Evolutionary conservation across 2,329 filamentous ascomycete species (phyloP).

Genomic region (Grosmannia huntii): DNA sequence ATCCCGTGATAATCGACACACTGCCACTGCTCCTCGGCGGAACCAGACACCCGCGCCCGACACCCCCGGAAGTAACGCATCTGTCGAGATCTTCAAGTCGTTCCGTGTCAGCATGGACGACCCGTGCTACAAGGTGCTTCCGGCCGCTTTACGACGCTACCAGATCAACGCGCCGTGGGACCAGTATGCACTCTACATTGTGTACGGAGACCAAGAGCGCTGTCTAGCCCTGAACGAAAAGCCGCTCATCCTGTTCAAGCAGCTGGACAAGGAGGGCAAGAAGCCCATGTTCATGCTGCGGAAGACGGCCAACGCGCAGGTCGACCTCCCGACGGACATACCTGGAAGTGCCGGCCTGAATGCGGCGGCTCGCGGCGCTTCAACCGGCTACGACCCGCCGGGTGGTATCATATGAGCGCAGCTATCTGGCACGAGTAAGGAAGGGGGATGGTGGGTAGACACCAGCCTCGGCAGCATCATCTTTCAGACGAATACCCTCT

Average conservation of each 20-base stretch:
- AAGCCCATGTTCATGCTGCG: slow-evolving; percentile 99
- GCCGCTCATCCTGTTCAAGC: slow-evolving; percentile 91
- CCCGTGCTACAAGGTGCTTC: slow-evolving; percentile 92
- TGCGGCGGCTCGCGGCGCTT: slow-evolving; percentile 28
- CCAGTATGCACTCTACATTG: slow-evolving; percentile 94
- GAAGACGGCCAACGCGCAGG: slow-evolving; percentile 43
- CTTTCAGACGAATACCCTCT: neutral
- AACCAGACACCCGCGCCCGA: slow-evolving; percentile 51
- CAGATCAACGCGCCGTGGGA: slow-evolving; percentile 97
- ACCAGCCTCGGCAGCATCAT: no score
- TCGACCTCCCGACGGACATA: slow-evolving; percentile 29
- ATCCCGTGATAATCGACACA: slow-evolving; percentile 21
- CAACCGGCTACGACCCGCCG: slow-evolving; percentile 41
- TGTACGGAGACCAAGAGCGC: slow-evolving; percentile 95
- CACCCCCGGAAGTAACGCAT: slow-evolving; percentile 43
- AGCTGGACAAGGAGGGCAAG: slow-evolving; percentile 89
- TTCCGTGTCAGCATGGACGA: slow-evolving; percentile 98
- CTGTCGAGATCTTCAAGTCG: slow-evolving; percentile 95
- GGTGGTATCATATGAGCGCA: slow-evolving; percentile 41
- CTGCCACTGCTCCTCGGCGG: slow-evolving; percentile 33
- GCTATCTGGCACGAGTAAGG: no score
- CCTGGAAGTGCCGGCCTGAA: slow-evolving; percentile 42
- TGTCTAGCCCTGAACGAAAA: slow-evolving; percentile 87
- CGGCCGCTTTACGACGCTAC: slow-evolving; percentile 92
- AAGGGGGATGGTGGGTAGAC: no score